Percentiles rank a stretch among this genome's conserved stretches.
Conservation (phyloP, 768 basidiomycete species). For the Naganishia vaughanmartiniae region DNA sequence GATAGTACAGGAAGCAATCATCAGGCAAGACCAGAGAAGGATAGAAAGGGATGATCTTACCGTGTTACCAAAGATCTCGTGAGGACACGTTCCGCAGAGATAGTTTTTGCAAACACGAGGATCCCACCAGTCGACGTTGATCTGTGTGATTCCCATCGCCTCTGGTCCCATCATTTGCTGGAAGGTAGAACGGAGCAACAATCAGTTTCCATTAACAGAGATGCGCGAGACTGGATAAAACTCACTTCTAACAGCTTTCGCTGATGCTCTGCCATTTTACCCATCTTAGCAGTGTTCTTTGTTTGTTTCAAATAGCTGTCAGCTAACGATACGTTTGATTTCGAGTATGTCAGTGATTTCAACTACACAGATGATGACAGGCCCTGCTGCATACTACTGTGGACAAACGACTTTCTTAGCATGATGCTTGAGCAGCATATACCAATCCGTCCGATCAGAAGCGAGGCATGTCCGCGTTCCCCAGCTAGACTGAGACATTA, state of each 20-base stretch:
- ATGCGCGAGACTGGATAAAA: neutral
- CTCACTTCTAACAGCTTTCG: constrained; percentile 77
- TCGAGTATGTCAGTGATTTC: neutral
- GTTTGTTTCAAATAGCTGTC: neutral
- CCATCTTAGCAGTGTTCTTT: constrained; percentile 61
- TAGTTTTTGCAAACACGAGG: constrained; percentile 99
- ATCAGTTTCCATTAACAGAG: neutral
- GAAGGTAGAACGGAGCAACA: neutral
- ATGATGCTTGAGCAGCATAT: too few relatives aligned
- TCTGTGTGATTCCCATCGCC: constrained; percentile 93
- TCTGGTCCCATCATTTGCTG: constrained; percentile 99
- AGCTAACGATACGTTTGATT: neutral
- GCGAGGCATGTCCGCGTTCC: constrained; percentile 2
- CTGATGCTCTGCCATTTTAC: constrained; percentile 94
- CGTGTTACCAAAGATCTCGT: constrained; percentile 95
- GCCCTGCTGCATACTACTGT: neutral
- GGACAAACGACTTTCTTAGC: neutral
- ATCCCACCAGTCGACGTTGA: constrained; percentile 84
- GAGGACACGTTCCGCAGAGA: constrained; percentile 96
- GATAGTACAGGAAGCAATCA: constrained; percentile 13
- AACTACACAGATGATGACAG: neutral
- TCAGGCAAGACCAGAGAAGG: neutral
- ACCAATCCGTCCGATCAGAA: neutral
- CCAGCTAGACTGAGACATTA: constrained; percentile 12
- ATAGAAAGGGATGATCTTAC: constrained; percentile 57